Evolutionary conservation across 805 yeast species (phyloP).

Genomic region (Kazachstania bromeliacearum): DNA sequence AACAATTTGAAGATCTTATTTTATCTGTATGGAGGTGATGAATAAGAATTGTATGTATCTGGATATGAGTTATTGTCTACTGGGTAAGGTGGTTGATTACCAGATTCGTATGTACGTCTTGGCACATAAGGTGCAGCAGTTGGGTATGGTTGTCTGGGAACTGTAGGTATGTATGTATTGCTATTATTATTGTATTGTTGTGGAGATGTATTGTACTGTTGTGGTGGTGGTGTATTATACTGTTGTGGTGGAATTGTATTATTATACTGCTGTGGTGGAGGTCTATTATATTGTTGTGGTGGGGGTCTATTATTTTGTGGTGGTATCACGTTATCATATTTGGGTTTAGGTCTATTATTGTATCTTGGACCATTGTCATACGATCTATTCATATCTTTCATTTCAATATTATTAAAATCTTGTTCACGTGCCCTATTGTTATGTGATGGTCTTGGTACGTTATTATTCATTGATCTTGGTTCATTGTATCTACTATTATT

Average conservation of each 20-base stretch:
- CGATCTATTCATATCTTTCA: neutral
- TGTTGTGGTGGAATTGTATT: neutral
- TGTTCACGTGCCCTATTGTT: no score
- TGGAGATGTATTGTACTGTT: neutral
- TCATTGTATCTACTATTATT: neutral
- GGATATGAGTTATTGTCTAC: no score
- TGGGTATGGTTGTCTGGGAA: neutral
- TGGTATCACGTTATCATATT: no score
- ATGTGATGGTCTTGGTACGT: neutral
- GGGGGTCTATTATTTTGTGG: neutral
- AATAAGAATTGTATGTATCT: no score
- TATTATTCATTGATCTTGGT: neutral
- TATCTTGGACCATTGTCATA: no score
- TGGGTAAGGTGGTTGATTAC: no score
- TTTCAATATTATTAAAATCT: neutral
- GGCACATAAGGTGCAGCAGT: no score
- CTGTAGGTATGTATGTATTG: neutral
- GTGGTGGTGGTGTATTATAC: neutral
- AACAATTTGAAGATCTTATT: no score
- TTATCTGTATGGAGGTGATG: no score
- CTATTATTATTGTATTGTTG: neutral
- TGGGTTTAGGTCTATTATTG: no score
- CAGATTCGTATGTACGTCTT: no score
- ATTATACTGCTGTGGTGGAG: neutral
- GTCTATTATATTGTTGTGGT: constrained; percentile 1